Evolutionary conservation across 2,329 filamentous ascomycete genomes (phyloP), one percentile per base, ranked within the genome.

Genomic region (Hypoxylon sp.): DNA sequence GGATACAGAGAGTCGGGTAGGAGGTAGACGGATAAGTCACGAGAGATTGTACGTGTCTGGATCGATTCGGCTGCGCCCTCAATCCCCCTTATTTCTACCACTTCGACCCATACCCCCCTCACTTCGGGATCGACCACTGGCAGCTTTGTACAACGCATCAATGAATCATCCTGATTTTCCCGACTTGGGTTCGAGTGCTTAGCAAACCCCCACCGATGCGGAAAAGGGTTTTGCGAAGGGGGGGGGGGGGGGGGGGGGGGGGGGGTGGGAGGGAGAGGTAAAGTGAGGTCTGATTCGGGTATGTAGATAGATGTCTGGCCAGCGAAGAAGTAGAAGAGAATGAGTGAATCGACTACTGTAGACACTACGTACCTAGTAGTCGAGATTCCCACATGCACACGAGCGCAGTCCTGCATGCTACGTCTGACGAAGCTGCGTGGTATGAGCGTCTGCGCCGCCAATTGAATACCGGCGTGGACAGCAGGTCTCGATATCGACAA

Each of bases 71-170:
- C 60, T 35, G n/a, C 33, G 29, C 33, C 24, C 15, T 20, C 31
- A 45, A 29, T 50, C 46, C 21, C 43, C 43, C 33, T 50, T 31
- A 45, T 48, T 24, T 58, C 24, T 45, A 48, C 24, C 37, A 23
- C 47, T 49, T 61, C 51, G 55, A 48, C 58, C 61, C 51, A 58
- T 53, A 62, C 56, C 53, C 62, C 62, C 56, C 56, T 60, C 51
- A 54, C 60, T 58, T 56, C n/a, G 60, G 59, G 62, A 60, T 63
- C 55, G 45, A 53, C 60, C 60, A 62, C 52, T 64, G 46, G 37
- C 46, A 55, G 57, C 45, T 48, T 63, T 67, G 65, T 66, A 67
- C 65, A 67, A 67, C 65, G 60, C 65, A 67, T 67, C 63, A 56
- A 59, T 58, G 58, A 60, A 59, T 62, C 55, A 62, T 60, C 55